phyloP scores from a whole-genome alignment of 2,329 filamentous ascomycete genomes.

The Neonectria sp. region DNA sequence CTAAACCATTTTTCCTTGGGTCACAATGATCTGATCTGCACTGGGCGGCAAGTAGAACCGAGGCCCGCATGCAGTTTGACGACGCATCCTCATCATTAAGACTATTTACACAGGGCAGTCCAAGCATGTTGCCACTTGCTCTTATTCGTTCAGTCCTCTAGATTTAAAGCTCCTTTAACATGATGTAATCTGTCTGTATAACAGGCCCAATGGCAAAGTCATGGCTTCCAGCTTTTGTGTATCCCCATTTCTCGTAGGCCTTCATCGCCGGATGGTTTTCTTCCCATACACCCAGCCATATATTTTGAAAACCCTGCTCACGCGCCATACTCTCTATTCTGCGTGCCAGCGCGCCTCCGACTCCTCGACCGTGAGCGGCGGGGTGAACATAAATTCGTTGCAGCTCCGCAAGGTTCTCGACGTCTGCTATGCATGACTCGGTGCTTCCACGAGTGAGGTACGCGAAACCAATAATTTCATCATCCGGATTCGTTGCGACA shows the following conservation, averaged over 20 bases:
- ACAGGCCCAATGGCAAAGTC: constrained; percentile 59
- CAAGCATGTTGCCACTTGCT: no score
- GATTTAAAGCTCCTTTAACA: constrained; percentile 51
- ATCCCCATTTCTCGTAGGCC: constrained; percentile 60
- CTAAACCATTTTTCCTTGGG: no score
- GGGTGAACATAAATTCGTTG: constrained; percentile 60
- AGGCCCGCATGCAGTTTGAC: no score
- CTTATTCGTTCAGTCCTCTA: not conserved
- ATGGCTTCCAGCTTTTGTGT: constrained; percentile 56
- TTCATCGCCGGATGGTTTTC: constrained; percentile 57
- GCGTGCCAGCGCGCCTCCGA: constrained; percentile 53
- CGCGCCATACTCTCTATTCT: constrained; percentile 52
- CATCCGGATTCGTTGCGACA: constrained; percentile 35
- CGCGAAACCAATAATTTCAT: constrained; percentile 56
- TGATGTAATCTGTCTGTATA: constrained; percentile 60
- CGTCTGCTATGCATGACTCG: constrained; percentile 55
- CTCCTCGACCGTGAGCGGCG: constrained; percentile 54
- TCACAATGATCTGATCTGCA: no score
- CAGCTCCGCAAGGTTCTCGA: constrained; percentile 55
- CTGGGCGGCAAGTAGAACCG: no score
- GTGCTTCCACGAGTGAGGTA: constrained; percentile 54
- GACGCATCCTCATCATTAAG: no score
- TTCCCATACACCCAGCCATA: constrained; percentile 66
- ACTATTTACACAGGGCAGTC: no score
- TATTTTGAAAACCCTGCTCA: constrained; percentile 53